phyloP scores from a whole-genome alignment of 2,329 filamentous ascomycete species.

The Hypoxylon sp. region DNA sequence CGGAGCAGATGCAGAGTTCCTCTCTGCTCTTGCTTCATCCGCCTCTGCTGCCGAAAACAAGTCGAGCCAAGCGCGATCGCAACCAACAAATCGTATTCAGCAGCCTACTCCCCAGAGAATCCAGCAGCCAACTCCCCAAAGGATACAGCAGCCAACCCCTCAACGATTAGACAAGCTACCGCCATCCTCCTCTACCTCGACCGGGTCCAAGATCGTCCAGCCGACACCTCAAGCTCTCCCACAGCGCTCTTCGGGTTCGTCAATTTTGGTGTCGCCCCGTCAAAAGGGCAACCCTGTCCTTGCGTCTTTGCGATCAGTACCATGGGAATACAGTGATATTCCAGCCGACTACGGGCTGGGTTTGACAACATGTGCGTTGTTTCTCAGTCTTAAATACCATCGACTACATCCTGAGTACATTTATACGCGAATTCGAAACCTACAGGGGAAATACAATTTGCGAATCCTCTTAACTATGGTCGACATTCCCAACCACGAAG shows the following conservation, averaged over 20 bases:
- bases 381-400: conserved; percentile 96
- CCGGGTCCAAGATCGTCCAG: conserved; percentile 77
- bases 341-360: conserved; percentile 93
- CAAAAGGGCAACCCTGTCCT: conserved; percentile 97
- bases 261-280: conserved; percentile 89
- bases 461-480: conserved; percentile 92
- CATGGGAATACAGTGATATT: conserved; percentile 99
- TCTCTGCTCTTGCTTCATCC: conserved; percentile 55
- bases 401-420: conserved; percentile 98
- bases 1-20: conserved; percentile 61
- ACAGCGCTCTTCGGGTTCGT: conserved; percentile 74
- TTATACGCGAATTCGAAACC: conserved; percentile 88
- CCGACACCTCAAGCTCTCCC: conserved; percentile 90
- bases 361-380: conserved; percentile 88
- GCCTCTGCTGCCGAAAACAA: conserved; percentile 46
- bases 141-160: conserved; percentile 63
- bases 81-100: conserved; percentile 53
- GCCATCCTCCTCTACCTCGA: conserved; percentile 59
- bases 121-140: conserved; percentile 53
- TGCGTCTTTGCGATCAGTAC: conserved; percentile 82
- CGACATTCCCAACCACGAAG: conserved; percentile 95
- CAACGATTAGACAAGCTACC: conserved; percentile 69
- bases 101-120: conserved; percentile 50
- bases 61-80: conserved; percentile 45
- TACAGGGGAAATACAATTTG: conserved; percentile 88